Evolutionary conservation across 164 flowering plant genomes (phyloP), one percentile per base, ranked within the genome.

Genomic region (Kingdonia uniflora): DNA sequence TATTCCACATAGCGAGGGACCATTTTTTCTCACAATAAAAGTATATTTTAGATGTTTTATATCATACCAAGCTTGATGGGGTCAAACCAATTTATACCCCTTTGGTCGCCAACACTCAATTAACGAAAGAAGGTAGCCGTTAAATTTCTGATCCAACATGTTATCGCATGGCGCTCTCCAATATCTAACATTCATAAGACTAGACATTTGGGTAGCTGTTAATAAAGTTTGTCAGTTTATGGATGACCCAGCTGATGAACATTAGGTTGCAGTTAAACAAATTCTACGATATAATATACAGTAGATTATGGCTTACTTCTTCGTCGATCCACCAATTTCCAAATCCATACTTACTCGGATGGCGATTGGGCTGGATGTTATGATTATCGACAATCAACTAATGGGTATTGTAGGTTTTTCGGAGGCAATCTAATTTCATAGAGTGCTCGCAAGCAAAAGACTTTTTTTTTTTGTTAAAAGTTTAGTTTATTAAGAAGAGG

Each of bases 161-260:
- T 6, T 51, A 51, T 14, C 11, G 41, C 2, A 33, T 19, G 42
- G 41, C 1, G 51, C 51, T 1, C 16, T 48, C 6, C 16, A 48
- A 16, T 48, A 45, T 23, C 10, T 23, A 11, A 22, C 21, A 11
- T 16, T 51, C 13, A 51, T 40, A 10, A 16, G 42, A 35, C 54
- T 6, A 16, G 15, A 19, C 2, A 33, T 51, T 14, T 17, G 7
- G 1, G 17, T 14, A 1, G 12, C 22, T 1, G 23, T 33, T 2
- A 51, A 33, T 1, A 17, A 15, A 19, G 54, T 51, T 11, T 51
- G 42, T 37, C 54, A 51, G 6, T 51, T 33, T 33, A 51, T 51
- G 41, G 40, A 51, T 13, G 12, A 6, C 3, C 42, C 54, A 1
- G 5, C 5, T 1, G 0, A 51, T 2, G 12, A 11, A 8, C 54